Percentiles rank a stretch among this genome's conserved stretches.
These are phyloP conservation scores for Neoscytalidium dimidiatum DNA, from an alignment of 2,329 filamentous ascomycete species.

Conservation along the genomic window DNA sequence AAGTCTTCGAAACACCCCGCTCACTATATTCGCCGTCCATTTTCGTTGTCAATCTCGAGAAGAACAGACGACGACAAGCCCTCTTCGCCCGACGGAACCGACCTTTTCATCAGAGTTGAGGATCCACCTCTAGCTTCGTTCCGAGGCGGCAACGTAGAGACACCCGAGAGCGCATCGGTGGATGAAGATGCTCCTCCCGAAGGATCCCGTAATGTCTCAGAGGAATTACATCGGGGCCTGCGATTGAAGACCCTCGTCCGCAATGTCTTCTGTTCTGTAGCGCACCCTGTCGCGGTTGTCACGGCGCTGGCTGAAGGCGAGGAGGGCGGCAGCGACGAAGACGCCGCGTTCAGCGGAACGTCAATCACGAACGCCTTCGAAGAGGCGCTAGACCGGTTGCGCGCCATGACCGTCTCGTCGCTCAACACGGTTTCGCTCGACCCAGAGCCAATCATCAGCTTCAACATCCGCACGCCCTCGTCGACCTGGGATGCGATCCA, in stretches of 20 bases:
- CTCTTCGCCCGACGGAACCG: background rate
- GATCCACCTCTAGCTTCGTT: background rate
- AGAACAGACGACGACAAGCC: background rate
- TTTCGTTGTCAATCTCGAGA: background rate
- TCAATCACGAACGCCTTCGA: background rate
- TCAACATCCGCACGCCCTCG: conserved; percentile 61
- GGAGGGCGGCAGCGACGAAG: background rate
- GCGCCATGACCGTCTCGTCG: conserved; percentile 62
- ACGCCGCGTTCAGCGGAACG: background rate
- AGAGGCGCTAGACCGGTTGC: conserved; percentile 20
- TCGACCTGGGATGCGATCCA: conserved; percentile 57
- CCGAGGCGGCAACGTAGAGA: background rate
- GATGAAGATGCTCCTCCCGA: background rate
- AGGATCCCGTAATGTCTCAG: too few species aligned
- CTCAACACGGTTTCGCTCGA: conserved; percentile 60
- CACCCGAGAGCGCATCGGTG: background rate
- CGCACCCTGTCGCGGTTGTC: conserved; percentile 58
- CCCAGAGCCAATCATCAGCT: conserved; percentile 59
- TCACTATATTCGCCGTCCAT: background rate
- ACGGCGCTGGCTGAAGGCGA: conserved; percentile 34
- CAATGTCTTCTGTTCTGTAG: background rate
- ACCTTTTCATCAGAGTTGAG: background rate
- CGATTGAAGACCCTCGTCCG: background rate
- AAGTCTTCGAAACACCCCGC: background rate
- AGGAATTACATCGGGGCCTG: background rate